These are phyloP conservation scores for Podospora pseudocomata DNA, from an alignment of 495 filamentous ascomycete species.

Conservation along the genomic window DNA sequence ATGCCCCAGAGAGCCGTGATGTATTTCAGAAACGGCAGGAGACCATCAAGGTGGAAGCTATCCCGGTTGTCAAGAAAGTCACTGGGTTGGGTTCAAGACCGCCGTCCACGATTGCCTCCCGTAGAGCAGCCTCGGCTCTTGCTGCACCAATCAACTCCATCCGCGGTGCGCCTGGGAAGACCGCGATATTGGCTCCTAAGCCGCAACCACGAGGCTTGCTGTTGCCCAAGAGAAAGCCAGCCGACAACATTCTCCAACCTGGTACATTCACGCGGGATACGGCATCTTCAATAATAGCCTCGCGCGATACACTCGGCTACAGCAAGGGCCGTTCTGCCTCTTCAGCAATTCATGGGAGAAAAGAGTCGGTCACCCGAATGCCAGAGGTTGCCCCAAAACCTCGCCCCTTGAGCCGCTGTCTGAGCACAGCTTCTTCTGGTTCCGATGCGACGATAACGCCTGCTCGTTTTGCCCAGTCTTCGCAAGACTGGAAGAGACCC, in stretches of 20 bases:
- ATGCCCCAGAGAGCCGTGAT: conserved; percentile 33
- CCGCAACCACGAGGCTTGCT: conserved; percentile 29
- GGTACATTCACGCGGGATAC: conserved; percentile 45
- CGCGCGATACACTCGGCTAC: conserved; percentile 76
- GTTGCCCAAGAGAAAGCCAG: conserved; percentile 42
- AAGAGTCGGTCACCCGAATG: conserved; percentile 9
- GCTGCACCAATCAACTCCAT: conserved; percentile 37
- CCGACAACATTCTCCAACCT: conserved; percentile 36
- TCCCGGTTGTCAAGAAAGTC: conserved; percentile 23
- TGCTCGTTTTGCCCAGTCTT: conserved; percentile 37
- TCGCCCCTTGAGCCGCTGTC: conserved; percentile 29
- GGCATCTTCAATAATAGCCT: conserved; percentile 60
- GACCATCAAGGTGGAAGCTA: conserved; percentile 19
- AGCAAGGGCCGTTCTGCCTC: conserved; percentile 68
- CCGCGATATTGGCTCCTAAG: conserved; percentile 24
- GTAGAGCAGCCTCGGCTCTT: conserved; percentile 42
- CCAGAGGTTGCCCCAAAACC: conserved; percentile 20
- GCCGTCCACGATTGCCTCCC: conserved; percentile 39
- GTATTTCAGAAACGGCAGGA: conserved; percentile 32
- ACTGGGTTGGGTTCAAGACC: conserved; percentile 28
- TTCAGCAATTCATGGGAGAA: conserved; percentile 33
- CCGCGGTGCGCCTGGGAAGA: conserved; percentile 24
- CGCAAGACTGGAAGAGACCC: conserved; percentile 35
- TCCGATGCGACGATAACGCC: conserved; percentile 52
- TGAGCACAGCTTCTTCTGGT: conserved; percentile 39